phyloP scores from a whole-genome alignment of 202 grass and related monocot species.

The Musa balbisiana region DNA sequence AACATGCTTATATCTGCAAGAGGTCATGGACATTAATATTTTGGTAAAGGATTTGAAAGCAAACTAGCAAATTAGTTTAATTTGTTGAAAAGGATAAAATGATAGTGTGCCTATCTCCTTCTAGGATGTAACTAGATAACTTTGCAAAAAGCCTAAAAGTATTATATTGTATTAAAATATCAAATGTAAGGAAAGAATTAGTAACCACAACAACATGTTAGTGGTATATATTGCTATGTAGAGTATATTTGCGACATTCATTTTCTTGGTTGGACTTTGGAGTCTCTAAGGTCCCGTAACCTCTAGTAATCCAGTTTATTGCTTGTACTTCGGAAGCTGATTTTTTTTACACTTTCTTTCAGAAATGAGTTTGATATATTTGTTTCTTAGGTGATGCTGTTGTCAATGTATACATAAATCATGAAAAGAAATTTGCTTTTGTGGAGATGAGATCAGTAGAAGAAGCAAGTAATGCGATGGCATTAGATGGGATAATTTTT shows the following conservation, averaged over 20 bases:
- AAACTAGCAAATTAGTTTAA: not conserved
- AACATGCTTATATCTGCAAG: not conserved
- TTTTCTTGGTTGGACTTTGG: not conserved
- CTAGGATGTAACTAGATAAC: too few species aligned
- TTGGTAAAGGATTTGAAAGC: not conserved
- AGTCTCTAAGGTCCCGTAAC: not conserved
- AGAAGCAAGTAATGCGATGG: conserved; percentile 34
- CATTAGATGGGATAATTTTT: conserved; percentile 28
- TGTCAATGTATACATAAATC: conserved; percentile 32
- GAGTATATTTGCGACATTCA: not conserved
- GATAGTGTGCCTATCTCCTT: not conserved
- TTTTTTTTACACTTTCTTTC: not conserved
- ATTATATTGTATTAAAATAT: too few species aligned
- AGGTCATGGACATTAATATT: not conserved
- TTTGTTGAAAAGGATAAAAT: not conserved
- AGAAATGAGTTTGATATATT: not conserved
- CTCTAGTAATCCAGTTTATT: not conserved
- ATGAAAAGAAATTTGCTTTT: conserved; percentile 35
- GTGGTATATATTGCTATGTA: not conserved
- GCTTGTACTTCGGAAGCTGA: not conserved
- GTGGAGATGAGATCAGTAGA: conserved; percentile 30
- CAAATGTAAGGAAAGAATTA: too few species aligned
- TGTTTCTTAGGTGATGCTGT: conserved; percentile 25
- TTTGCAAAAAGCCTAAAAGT: too few species aligned
- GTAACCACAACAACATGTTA: too few species aligned